Evolutionary conservation across 495 filamentous ascomycete species (phyloP).

Genomic region (Podospora didyma): DNA sequence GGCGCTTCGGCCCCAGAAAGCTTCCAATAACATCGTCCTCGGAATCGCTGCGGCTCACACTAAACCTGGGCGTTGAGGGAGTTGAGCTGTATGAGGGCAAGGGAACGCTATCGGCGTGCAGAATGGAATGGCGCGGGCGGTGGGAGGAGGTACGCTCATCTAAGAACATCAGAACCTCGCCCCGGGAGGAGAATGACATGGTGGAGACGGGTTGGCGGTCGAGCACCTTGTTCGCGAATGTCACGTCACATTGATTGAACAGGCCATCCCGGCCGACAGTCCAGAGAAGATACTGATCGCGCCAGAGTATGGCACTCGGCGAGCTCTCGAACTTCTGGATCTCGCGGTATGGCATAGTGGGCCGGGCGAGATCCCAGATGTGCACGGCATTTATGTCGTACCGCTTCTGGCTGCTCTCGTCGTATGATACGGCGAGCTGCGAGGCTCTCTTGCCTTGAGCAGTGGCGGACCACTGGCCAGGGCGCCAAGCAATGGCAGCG

Average conservation of each 20-base stretch:
- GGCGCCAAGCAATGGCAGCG: conserved; percentile 79
- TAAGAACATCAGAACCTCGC: conserved; percentile 56
- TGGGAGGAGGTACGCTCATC: conserved; percentile 41
- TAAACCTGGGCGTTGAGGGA: conserved; percentile 40
- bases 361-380: conserved; percentile 88
- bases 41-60: conserved; percentile 59
- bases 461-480: conserved; percentile 68
- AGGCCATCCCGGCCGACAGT: conserved; percentile 77
- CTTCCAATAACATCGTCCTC: conserved; percentile 64
- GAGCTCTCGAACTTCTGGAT: conserved; percentile 68
- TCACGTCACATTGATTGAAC: conserved; percentile 85
- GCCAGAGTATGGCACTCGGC: conserved; percentile 82
- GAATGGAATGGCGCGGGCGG: conserved; percentile 33
- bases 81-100: conserved; percentile 40
- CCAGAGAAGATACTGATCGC: conserved; percentile 86
- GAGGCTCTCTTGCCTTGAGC: conserved; percentile 58
- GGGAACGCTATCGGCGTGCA: conserved; percentile 24
- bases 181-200: conserved; percentile 56
- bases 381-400: conserved; percentile 69
- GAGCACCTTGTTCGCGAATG: conserved; percentile 74
- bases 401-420: conserved; percentile 43
- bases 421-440: conserved; percentile 51
- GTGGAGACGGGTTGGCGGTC: conserved; percentile 64
- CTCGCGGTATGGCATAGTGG: conserved; percentile 81
- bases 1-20: conserved; percentile 50